Percentiles rank a stretch among this genome's conserved stretches.
Conservation (phyloP, 805 yeast genomes). For the Candida arabinofermentans region DNA sequence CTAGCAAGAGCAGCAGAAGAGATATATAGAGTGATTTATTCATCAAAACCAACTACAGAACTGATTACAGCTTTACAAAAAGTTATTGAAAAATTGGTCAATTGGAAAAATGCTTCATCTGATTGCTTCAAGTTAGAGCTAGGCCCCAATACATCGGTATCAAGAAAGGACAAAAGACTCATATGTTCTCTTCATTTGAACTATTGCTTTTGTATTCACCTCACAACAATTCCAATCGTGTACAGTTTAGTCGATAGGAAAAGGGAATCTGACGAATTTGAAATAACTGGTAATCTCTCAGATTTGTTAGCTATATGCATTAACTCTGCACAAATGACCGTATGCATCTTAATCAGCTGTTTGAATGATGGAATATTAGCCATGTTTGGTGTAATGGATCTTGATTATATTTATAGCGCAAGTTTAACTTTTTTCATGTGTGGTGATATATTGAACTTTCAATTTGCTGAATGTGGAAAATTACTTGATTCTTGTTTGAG, state of each 20-base stretch:
- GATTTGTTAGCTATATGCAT: conserved; percentile 23
- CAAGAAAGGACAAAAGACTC: conserved; percentile 15
- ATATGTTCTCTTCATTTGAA: conserved; percentile 25
- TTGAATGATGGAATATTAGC: conserved; percentile 22
- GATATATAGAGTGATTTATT: conserved; percentile 20
- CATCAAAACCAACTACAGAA: conserved; percentile 8
- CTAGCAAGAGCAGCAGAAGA: conserved; percentile 22
- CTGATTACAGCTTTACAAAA: conserved; percentile 16
- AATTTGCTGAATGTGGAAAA: conserved; percentile 11
- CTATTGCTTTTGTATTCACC: conserved; percentile 26
- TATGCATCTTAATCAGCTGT: conserved; percentile 14
- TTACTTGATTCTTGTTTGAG: conserved; percentile 17
- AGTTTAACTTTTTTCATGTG: conserved; percentile 26
- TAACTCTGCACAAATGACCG: conserved; percentile 25
- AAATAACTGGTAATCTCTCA: conserved; percentile 13
- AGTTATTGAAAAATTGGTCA: conserved; percentile 19
- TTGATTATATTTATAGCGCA: conserved; percentile 26
- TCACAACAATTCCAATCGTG: conserved; percentile 26
- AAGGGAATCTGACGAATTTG: conserved; percentile 5
- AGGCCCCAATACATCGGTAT: not conserved
- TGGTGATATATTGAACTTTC: conserved; percentile 20
- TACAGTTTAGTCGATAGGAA: conserved; percentile 22
- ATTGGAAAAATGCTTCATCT: conserved; percentile 23
- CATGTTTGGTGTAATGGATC: conserved; percentile 27
- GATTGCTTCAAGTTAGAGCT: conserved; percentile 12